These are phyloP conservation scores for Pyrus communis DNA, from an alignment of 306 rosid genomes.

Conservation along the genomic window DNA sequence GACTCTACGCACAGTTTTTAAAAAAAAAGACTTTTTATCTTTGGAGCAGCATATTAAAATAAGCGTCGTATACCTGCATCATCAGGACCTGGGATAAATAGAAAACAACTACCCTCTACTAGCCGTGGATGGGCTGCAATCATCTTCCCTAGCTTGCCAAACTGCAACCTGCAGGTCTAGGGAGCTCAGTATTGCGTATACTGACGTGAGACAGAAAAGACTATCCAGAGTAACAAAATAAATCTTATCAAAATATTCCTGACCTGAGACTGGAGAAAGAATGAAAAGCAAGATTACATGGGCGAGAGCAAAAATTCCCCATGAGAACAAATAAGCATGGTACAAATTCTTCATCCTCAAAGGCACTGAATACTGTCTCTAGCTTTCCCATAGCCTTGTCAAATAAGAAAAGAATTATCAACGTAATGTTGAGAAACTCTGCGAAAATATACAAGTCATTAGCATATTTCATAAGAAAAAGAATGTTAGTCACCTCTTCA, in stretches of 20 bases:
- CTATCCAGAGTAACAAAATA: not conserved
- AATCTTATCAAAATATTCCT: constrained; percentile 10
- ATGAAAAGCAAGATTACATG: constrained; percentile 75
- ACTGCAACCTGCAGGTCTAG: constrained; percentile 51
- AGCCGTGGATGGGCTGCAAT: constrained; percentile 67
- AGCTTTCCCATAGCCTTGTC: constrained; percentile 81
- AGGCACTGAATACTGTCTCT: constrained; percentile 60
- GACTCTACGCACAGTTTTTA: not conserved
- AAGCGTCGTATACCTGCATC: constrained; percentile 62
- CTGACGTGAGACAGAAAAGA: constrained; percentile 2
- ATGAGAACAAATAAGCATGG: constrained; percentile 88
- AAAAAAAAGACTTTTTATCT: not conserved
- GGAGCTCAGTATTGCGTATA: constrained; percentile 9
- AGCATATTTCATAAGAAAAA: not conserved
- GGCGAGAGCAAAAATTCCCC: constrained; percentile 87
- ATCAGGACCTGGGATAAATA: constrained; percentile 93
- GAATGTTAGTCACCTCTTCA: constrained; percentile 63
- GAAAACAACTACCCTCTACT: constrained; percentile 59
- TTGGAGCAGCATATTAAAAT: not conserved
- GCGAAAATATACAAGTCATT: not conserved
- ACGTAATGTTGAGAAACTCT: constrained; percentile 17
- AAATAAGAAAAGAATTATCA: constrained; percentile 34
- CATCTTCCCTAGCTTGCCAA: constrained; percentile 77
- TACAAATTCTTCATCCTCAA: constrained; percentile 70
- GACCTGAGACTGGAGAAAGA: constrained; percentile 73